Conservation (phyloP, 257 asterid genomes). For the Cynanchum wilfordii region DNA sequence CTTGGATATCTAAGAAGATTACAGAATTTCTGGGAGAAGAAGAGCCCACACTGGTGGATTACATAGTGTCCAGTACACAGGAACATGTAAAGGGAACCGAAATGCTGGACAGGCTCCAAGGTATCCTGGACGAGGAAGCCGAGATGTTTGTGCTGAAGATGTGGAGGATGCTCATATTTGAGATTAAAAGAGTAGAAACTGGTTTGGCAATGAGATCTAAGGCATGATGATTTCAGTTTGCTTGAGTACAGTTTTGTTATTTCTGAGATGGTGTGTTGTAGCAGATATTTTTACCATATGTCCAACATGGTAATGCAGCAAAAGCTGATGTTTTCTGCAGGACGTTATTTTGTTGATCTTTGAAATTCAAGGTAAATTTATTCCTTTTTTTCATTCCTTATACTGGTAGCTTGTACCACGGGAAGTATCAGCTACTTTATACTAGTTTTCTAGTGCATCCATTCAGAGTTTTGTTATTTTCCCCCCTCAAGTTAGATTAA, state of each 20-base stretch:
- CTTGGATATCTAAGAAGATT: slow-evolving; percentile 95
- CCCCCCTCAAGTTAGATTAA: not conserved
- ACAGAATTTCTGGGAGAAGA: slow-evolving; percentile 92
- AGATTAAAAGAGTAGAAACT: slow-evolving; percentile 88
- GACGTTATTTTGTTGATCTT: not conserved
- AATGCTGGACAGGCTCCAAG: slow-evolving; percentile 91
- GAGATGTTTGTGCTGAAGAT: slow-evolving; percentile 98
- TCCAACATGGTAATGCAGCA: not conserved
- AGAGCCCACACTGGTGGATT: slow-evolving; percentile 84
- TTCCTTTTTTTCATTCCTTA: not conserved
- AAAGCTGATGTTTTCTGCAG: not conserved
- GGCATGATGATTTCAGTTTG: slow-evolving; percentile 41
- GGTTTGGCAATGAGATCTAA: slow-evolving; percentile 58
- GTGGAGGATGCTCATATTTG: slow-evolving; percentile 99
- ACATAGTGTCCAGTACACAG: slow-evolving; percentile 79
- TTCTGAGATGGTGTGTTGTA: slow-evolving; percentile 5
- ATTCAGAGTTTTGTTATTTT: not conserved
- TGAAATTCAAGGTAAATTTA: not conserved
- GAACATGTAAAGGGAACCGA: slow-evolving; percentile 86
- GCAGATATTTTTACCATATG: not conserved
- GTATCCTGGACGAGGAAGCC: slow-evolving; percentile 94
- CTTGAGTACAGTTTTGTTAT: slow-evolving; percentile 7
- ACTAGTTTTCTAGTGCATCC: not conserved
- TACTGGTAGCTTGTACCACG: not conserved
- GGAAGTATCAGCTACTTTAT: not conserved